Evolutionary conservation across 352 stramenopile species (phyloP).

Genomic region (Phytopythium aichiense): DNA sequence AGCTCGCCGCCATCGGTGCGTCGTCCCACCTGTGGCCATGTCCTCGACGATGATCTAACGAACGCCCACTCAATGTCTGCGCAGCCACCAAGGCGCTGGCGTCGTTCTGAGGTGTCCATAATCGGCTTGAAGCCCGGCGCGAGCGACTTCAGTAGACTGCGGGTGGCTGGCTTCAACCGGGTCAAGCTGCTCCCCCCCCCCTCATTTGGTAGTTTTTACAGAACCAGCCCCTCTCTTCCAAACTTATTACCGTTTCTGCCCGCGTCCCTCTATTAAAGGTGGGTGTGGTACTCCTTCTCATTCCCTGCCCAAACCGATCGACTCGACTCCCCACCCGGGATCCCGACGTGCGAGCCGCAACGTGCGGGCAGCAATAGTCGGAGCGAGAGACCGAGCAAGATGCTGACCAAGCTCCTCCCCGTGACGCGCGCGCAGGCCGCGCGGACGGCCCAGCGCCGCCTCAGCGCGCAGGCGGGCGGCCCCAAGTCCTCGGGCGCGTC

Average conservation of each 20-base stretch:
- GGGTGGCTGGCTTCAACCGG: not conserved
- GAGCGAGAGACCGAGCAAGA: not conserved
- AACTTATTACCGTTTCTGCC: not conserved
- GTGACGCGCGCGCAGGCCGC: not conserved
- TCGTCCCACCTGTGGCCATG: too few species aligned
- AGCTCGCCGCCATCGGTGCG: conserved; percentile 42
- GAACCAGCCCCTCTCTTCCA: not conserved
- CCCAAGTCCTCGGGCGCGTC: conserved; percentile 3
- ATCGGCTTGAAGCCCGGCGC: too few species aligned
- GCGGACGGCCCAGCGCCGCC: conserved; percentile 3
- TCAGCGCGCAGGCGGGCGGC: conserved; percentile 1
- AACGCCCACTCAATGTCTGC: not conserved
- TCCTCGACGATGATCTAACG: too few species aligned
- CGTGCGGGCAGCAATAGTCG: not conserved
- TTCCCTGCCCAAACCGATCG: conserved; percentile 1
- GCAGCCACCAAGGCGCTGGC: conserved; percentile 2
- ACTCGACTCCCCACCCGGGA: not conserved
- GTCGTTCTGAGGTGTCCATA: not conserved
- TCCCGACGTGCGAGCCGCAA: not conserved
- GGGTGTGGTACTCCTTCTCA: not conserved
- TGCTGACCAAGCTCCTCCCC: conserved; percentile 7
- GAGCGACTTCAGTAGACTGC: not conserved
- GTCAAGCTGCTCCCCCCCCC: not conserved
- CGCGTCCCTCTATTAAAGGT: not conserved
- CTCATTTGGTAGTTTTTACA: not conserved